Evolutionary conservation across 2,329 filamentous ascomycete species (phyloP).

Genomic region (Ramichloridium luteum): DNA sequence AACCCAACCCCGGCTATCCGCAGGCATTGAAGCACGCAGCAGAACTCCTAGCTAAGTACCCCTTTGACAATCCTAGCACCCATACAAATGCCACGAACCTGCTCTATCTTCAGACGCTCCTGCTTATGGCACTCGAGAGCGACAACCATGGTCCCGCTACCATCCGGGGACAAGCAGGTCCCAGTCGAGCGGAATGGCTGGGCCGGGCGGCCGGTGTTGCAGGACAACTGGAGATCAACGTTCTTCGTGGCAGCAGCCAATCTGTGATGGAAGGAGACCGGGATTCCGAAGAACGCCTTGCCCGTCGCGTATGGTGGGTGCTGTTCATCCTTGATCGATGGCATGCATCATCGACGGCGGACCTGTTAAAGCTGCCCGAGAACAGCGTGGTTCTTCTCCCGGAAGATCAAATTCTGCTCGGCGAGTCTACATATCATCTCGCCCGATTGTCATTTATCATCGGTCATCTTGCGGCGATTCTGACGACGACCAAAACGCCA

Average conservation of each 20-base stretch:
- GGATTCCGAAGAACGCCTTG: conserved; percentile 51
- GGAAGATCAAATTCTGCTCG: conserved; percentile 48
- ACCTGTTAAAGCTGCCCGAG: conserved; percentile 50
- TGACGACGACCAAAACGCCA: conserved; percentile 33
- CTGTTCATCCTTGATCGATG: conserved; percentile 60
- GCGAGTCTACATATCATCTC: conserved; percentile 52
- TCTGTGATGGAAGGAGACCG: conserved; percentile 35
- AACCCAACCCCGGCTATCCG: conserved; percentile 24
- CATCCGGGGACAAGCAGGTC: conserved; percentile 33
- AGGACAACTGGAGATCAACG: conserved; percentile 51
- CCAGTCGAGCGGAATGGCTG: conserved; percentile 45
- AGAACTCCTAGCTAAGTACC: conserved; percentile 32
- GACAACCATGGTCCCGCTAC: conserved; percentile 43
- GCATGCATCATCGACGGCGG: conserved; percentile 56
- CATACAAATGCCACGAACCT: conserved; percentile 33
- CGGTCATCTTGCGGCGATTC: conserved; percentile 40
- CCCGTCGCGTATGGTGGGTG: conserved; percentile 58
- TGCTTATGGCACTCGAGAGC: conserved; percentile 54
- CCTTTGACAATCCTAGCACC: conserved; percentile 32
- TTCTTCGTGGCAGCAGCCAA: conserved; percentile 31
- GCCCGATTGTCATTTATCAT: conserved; percentile 51
- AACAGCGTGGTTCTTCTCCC: conserved; percentile 47
- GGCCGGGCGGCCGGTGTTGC: conserved; percentile 54
- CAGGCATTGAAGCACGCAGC: conserved; percentile 30
- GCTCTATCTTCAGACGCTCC: conserved; percentile 53